Base-by-base conservation (phyloP, 768 basidiomycete species). In the Kwoniella europaea region DNA sequence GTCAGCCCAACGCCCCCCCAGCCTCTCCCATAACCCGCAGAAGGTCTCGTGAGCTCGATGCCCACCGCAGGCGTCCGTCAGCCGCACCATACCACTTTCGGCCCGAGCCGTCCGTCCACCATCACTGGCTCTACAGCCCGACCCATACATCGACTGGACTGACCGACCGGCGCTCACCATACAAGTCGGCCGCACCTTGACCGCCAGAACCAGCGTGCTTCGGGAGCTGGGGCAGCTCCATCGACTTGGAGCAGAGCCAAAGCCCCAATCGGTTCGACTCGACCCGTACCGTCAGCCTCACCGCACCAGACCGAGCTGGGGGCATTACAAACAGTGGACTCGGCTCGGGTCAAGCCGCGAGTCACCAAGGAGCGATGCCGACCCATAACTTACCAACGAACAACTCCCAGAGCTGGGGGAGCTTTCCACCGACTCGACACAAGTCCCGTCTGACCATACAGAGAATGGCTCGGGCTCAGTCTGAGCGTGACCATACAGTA, bases 221-320 rank as follows among this genome's bases (percentile, higher is more conserved):
- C 7, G 35, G 29, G 29, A 43, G 59, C 20, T 61, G 59, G 59
- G 59, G 59, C 5, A 24, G 20, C 20, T 61, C 59, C 12, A 62
- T 10, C 61, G 18, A 43, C 29, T 24, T 6, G 29, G 29, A 29
- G 5, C 29, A 4, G 29, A 29, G 29, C 27, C 27, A 29, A 29
- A 29, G 2, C 29, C 29, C 3, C 29, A 6, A 4, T 6, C 29
- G 29, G 29, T 29, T 6, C 42, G 18, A 27, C n/a, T 41, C 41
- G 15, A 20, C 46, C 16, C 43, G 22, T 43, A 18, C 27, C 35
- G 35, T 35, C 35, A 7, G 35, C 35, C 20, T 43, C 41, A 18
- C 59, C 42, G 12, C 7, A 6, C 42, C 35, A 61, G 15, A 6
- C 29, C 18, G n/a, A 55, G 50, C 10, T 52, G 50, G 50, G 50